A percentile compares a stretch with the other conserved stretches of the same genome.
These are phyloP conservation scores for Chenopodium album DNA, from an alignment of 148 eudicot species.

Conservation along the genomic window DNA sequence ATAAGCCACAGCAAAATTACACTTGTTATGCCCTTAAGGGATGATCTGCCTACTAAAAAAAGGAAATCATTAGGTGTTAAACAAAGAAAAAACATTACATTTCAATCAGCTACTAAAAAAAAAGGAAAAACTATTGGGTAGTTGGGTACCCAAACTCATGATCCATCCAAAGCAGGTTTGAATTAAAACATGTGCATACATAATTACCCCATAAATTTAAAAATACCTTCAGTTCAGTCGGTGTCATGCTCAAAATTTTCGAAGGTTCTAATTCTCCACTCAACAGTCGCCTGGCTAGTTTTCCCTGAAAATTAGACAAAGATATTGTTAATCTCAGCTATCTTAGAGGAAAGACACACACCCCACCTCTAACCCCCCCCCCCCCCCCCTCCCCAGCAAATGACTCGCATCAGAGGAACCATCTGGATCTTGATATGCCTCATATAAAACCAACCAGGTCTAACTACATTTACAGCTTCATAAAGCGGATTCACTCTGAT, in stretches of 20 bases:
- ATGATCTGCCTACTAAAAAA: background rate
- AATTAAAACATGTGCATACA: background rate
- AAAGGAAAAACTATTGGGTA: background rate
- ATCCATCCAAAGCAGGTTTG: background rate
- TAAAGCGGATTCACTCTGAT: background rate
- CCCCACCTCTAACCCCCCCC: too few species aligned
- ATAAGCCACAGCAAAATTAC: background rate
- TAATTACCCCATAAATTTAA: background rate
- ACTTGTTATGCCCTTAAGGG: background rate
- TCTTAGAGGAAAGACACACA: background rate
- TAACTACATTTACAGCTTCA: background rate
- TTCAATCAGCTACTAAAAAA: background rate
- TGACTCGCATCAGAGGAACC: background rate
- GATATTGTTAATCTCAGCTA: background rate
- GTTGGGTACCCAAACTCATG: background rate
- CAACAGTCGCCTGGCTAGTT: slow-evolving; percentile 68
- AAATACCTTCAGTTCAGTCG: slow-evolving; percentile 79
- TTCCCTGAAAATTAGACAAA: slow-evolving; percentile 46
- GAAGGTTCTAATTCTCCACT: slow-evolving; percentile 82
- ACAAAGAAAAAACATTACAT: background rate
- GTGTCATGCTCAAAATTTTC: slow-evolving; percentile 79
- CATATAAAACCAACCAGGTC: background rate
- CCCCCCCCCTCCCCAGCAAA: too few species aligned
- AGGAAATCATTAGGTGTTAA: background rate
- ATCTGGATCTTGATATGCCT: background rate